Base-by-base conservation (phyloP, 1,284 basidiomycete species). In the Polyporus tsugae region DNA sequence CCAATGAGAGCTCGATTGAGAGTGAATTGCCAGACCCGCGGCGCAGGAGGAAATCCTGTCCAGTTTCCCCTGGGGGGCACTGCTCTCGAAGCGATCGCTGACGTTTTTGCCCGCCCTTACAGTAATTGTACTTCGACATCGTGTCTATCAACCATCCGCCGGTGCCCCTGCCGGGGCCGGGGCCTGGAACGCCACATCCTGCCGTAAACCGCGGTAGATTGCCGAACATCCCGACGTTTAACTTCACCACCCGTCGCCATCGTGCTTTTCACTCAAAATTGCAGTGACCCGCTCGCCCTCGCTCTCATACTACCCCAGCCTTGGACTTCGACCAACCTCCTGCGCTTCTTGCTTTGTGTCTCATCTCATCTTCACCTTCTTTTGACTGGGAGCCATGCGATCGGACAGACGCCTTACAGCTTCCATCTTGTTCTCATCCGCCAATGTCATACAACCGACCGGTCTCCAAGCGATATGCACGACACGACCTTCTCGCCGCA, bases 341-440 rank as follows among this genome's bases (percentile, higher is more conserved):
- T 10, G 33, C 55, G 4, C 33, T 10, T 19, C 29, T 13, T 36
- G 11, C 52, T 33, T 29, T 11, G n/a, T 17, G 17, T 6, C 17
- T 1, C 55, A 33, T 58, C 55, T 38, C 35, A 4, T 58, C n/a
- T 38, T 11, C 10, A 22, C 44, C 44, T 46, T 49, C 22, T 11
- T 49, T 38, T 38, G 35, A 58, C 55, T 58, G 55, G 55, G 36
- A 58, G 6, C 33, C 55, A 15, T 38, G 55, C 33, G 55, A 13
- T 11, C 13, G 46, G 46, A 25, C 46, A 49, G 46, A 5, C 22
- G 46, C 46, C 46, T 4, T 22, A 49, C 7, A 25, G 60, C 60
- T 49, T 46, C 60, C 7, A 44, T 29, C 60, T 36, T 44, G 44
- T 62, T 62, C 44, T 49, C 60, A 62, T 49, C 60, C 44, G 60